Evolutionary conservation across 257 asterid species (phyloP), one percentile per base, ranked within the genome.

Genomic region (Petunia secreta): DNA sequence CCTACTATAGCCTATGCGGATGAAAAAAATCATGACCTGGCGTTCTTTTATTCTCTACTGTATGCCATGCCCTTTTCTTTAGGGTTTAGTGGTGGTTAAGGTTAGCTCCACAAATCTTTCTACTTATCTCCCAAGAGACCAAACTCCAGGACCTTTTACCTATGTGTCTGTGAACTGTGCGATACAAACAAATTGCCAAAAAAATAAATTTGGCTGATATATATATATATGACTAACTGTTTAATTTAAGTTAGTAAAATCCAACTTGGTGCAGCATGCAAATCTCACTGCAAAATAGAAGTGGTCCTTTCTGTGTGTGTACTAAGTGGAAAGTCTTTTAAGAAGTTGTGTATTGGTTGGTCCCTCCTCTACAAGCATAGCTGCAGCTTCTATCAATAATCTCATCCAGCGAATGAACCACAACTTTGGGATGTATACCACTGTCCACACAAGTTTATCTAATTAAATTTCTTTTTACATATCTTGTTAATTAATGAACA

Each of bases 301-400:
- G 97, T 93, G 97, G 97, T 89, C 97, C 96, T 63, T 15, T 85
- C 83, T 75, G 11, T 38, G n/a, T 48, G 16, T 86, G 84, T 82
- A 88, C 89, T 83, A 84, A 82, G 83, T 90, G 89, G 88, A 85
- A 89, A 73, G 90, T 60, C 94, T 90, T 90, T 91, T 81, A 87
- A 88, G 87, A 88, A 82, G 79, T 90, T 88, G 71, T 67, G 8
- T 83, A 80, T 44, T 62, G 40, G 53, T 83, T 90, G 97, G 97
- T 93, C 97, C 97, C 86, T 88, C 84, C 75, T 87, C 90, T 89
- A 84, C 65, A 65, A 83, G 69, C 14, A 43, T 55, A 75, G 80
- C 52, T 37, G 82, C 81, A 82, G 84, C 83, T 83, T 80, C 86
- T 80, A 39, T 79, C 87, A 87, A 87, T 86, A 68, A 89, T 87